Percentiles rank a stretch among this genome's conserved stretches.
Conservation (phyloP, 495 filamentous ascomycete genomes). For the Podospora pseudopauciseta region DNA sequence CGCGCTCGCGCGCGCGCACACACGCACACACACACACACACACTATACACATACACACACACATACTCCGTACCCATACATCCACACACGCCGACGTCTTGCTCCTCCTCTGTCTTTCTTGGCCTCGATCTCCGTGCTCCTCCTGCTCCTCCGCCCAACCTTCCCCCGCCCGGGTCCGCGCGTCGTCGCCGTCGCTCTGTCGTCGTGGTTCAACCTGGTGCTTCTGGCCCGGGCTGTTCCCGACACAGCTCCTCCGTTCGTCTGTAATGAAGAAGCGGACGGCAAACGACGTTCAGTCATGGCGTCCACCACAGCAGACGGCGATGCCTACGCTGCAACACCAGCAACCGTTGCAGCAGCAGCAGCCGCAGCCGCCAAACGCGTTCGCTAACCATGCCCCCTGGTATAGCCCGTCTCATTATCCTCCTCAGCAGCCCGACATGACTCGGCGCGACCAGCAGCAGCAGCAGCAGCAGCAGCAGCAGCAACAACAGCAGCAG, state of each 20-base stretch:
- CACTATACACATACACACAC: not conserved
- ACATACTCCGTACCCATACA: no score
- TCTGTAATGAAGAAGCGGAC: conserved; percentile 36
- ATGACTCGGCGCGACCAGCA: conserved; percentile 12
- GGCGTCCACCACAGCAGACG: conserved; percentile 34
- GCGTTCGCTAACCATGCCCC: conserved; percentile 33
- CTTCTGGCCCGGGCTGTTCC: conserved; percentile 30
- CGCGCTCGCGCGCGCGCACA: no score
- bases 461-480: conserved; percentile 5
- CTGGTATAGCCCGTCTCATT: conserved; percentile 31
- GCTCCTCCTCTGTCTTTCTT: conserved; percentile 12
- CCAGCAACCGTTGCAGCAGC: conserved; percentile 28
- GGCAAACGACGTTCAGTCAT: conserved; percentile 31
- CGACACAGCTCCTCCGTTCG: conserved; percentile 17
- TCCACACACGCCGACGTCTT: not conserved
- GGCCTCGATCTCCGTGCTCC: conserved; percentile 12
- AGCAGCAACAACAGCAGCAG: not conserved
- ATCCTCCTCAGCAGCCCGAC: conserved; percentile 28
- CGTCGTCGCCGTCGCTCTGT: conserved; percentile 17
- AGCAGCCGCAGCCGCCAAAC: conserved; percentile 20
- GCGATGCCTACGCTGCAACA: conserved; percentile 34
- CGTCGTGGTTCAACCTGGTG: conserved; percentile 29
- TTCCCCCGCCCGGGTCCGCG: conserved; percentile 3
- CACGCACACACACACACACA: not conserved
- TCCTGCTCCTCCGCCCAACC: conserved; percentile 5